Conservation (phyloP, 2,329 filamentous ascomycete species). For the Blumeria graminis region DNA sequence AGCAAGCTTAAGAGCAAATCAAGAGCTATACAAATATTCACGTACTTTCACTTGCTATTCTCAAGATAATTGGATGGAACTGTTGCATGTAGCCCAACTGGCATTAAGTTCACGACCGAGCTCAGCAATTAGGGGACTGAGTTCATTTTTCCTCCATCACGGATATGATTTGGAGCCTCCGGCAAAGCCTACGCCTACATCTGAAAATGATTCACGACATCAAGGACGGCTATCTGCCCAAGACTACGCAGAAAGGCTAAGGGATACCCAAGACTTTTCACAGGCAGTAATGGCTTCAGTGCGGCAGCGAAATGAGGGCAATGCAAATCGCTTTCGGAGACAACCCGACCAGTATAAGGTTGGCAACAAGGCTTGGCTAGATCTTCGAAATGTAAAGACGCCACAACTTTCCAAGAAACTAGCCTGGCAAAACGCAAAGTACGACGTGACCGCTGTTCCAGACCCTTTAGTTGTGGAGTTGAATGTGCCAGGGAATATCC, state of each 20-base stretch:
- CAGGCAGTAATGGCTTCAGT: no score
- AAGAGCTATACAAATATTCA: neutral
- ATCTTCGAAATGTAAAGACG: neutral
- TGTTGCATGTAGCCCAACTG: neutral
- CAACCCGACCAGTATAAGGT: neutral
- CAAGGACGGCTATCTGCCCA: no score
- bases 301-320: no score
- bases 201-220: no score
- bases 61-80: neutral
- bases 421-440: no score
- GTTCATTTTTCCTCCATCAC: neutral
- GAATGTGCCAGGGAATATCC: no score
- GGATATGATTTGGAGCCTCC: neutral
- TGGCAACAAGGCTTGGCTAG: neutral
- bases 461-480: no score
- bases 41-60: neutral
- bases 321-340: no score
- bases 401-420: neutral
- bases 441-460: no score
- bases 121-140: neutral
- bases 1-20: neutral
- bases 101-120: neutral
- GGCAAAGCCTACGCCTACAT: neutral
- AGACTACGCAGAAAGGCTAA: no score
- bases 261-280: no score